These are phyloP conservation scores for thale cress (Arabidopsis thaliana) DNA, from an alignment of 345 rosid genomes.

Conservation along the genomic window DNA sequence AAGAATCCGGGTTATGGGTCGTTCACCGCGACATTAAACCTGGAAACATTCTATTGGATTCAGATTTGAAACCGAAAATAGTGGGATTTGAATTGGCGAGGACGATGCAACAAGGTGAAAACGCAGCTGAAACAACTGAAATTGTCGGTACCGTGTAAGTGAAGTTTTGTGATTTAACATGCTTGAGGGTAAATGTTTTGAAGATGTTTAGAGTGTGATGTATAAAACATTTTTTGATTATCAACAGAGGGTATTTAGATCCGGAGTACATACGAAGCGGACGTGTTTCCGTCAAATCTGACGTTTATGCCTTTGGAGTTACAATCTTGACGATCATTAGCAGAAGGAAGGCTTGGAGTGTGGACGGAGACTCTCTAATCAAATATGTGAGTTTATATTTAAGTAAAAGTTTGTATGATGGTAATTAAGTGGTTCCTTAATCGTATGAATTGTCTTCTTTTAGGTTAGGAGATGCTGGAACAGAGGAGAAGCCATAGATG, in stretches of 20 bases:
- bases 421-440: background rate
- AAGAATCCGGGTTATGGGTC: conserved; percentile 27
- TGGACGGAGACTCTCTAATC: background rate
- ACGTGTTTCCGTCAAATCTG: conserved; percentile 32
- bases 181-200: background rate
- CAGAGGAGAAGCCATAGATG: conserved; percentile 29
- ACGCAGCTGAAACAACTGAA: background rate
- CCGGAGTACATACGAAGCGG: background rate
- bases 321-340: conserved; percentile 31
- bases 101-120: conserved; percentile 23
- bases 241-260: conserved; percentile 30
- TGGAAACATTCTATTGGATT: conserved; percentile 33
- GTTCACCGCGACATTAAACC: conserved; percentile 35
- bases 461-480: conserved; percentile 24
- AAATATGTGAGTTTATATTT: conserved; percentile 23
- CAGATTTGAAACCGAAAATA: conserved; percentile 28
- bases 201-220: background rate
- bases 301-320: conserved; percentile 43
- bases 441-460: background rate
- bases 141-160: conserved; percentile 5
- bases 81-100: conserved; percentile 26
- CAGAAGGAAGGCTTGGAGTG: conserved; percentile 5
- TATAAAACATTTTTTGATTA: background rate
- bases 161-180: background rate
- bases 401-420: background rate